Conservation (phyloP, 192 early-diverging fungal genomes). For the Gaertneriomyces semiglobifer region DNA sequence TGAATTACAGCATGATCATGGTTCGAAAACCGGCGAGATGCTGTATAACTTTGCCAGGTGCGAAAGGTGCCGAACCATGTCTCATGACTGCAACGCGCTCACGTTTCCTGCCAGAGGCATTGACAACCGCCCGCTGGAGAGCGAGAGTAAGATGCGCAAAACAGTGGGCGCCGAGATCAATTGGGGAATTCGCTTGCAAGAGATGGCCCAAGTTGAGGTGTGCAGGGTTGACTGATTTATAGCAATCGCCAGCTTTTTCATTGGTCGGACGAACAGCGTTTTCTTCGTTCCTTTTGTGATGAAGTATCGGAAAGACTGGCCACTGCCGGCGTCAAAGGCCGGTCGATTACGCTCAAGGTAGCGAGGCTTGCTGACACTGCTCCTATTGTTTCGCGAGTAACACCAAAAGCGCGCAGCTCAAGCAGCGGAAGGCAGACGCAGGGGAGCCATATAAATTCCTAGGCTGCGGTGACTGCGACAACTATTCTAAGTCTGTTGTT, state of each 20-base stretch:
- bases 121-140: conserved; percentile 66
- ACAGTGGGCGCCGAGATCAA: conserved; percentile 80
- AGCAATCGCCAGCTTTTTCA: too few species aligned
- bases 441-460: conserved; percentile 49
- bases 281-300: conserved; percentile 58
- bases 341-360: conserved; percentile 65
- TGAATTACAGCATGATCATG: conserved; percentile 60
- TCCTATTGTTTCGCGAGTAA: too few species aligned
- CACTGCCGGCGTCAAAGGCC: conserved; percentile 51
- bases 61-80: too few species aligned
- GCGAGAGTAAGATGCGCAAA: conserved; percentile 64
- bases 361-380: too few species aligned
- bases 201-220: conserved; percentile 55
- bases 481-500: background rate
- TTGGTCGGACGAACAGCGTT: conserved; percentile 28
- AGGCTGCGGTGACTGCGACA: conserved; percentile 44
- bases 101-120: conserved; percentile 56
- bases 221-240: too few species aligned
- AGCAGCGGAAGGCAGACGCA: conserved; percentile 29
- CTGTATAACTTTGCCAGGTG: conserved; percentile 51
- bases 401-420: conserved; percentile 28
- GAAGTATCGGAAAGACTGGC: conserved; percentile 67
- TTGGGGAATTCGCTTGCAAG: conserved; percentile 88
- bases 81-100: too few species aligned
- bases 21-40: conserved; percentile 65